A percentile compares a stretch with the other conserved stretches of the same genome.
Conservation (phyloP, 1,284 basidiomycete species). For the Mrakiaceae sp. region DNA sequence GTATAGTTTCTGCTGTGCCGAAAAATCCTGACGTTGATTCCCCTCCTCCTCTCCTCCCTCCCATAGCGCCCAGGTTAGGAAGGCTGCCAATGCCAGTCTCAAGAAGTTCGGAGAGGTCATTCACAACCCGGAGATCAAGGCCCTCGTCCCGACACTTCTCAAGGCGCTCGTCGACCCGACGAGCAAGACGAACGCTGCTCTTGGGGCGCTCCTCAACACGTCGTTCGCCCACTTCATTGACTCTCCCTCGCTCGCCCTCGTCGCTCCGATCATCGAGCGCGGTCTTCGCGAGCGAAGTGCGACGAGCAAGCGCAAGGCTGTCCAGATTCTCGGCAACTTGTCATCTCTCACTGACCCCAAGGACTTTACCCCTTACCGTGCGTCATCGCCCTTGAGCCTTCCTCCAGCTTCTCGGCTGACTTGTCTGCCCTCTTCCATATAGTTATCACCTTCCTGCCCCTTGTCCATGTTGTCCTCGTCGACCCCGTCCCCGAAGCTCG, state of each 20-base stretch:
- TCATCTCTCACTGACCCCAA: slow-evolving; percentile 84
- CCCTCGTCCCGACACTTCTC: slow-evolving; percentile 79
- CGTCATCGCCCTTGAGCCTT: background rate
- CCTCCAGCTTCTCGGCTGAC: background rate
- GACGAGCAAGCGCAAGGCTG: slow-evolving; percentile 89
- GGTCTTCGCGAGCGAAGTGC: slow-evolving; percentile 86
- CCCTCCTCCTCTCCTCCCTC: background rate
- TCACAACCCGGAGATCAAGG: slow-evolving; percentile 87
- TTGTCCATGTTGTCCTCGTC: slow-evolving; percentile 84
- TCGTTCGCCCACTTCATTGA: slow-evolving; percentile 99
- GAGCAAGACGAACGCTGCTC: slow-evolving; percentile 70
- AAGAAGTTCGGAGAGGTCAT: slow-evolving; percentile 98
- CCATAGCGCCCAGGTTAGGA: slow-evolving; percentile 67
- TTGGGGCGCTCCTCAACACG: slow-evolving; percentile 75
- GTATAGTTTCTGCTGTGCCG: background rate
- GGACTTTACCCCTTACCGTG: slow-evolving; percentile 86
- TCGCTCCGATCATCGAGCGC: slow-evolving; percentile 90
- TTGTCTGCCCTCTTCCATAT: background rate
- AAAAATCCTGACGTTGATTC: background rate
- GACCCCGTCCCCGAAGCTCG: slow-evolving; percentile 95
- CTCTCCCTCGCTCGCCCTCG: slow-evolving; percentile 90
- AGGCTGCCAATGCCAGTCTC: slow-evolving; percentile 85
- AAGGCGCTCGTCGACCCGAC: slow-evolving; percentile 94
- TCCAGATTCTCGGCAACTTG: slow-evolving; percentile 93
- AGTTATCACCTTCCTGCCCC: slow-evolving; percentile 68